A percentile compares a stretch with the other conserved stretches of the same genome.
Conservation (phyloP, 2,329 filamentous ascomycete genomes). For the Fusarium tupiense region DNA sequence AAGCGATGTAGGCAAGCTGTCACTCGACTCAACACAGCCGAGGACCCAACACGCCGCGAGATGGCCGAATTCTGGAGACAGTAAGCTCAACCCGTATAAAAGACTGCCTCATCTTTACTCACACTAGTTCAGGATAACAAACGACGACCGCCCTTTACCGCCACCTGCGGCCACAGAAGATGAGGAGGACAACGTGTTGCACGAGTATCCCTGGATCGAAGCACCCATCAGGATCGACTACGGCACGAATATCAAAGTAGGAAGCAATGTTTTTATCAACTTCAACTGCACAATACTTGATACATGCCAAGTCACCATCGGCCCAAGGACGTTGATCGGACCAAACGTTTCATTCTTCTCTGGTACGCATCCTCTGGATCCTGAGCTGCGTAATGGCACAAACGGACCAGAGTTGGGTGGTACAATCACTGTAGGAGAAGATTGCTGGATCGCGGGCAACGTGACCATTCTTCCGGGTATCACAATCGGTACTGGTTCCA, state of each 20-base stretch:
- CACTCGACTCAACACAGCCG: conserved; percentile 70
- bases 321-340: conserved; percentile 79
- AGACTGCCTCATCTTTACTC: not conserved
- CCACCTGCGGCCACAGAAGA: conserved; percentile 63
- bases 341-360: conserved; percentile 82
- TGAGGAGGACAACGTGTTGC: conserved; percentile 72
- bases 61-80: conserved; percentile 75
- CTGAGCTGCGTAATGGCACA: conserved; percentile 76
- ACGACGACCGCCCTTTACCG: conserved; percentile 72
- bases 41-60: conserved; percentile 67
- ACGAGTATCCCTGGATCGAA: conserved; percentile 74
- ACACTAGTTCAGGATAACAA: conserved; percentile 61
- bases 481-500: conserved; percentile 77
- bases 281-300: conserved; percentile 80
- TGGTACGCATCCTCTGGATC: conserved; percentile 81
- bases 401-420: conserved; percentile 79
- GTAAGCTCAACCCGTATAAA: conserved; percentile 58
- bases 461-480: conserved; percentile 79
- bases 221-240: conserved; percentile 79
- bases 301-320: conserved; percentile 78
- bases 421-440: conserved; percentile 79
- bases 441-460: conserved; percentile 83
- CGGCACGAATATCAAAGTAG: conserved; percentile 74
- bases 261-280: conserved; percentile 78
- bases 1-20: conserved; percentile 70